A percentile compares a stretch with the other conserved stretches of the same genome.
These are phyloP conservation scores for Mollisia scopiformis DNA, from an alignment of 2,329 filamentous ascomycete genomes.

Conservation along the genomic window DNA sequence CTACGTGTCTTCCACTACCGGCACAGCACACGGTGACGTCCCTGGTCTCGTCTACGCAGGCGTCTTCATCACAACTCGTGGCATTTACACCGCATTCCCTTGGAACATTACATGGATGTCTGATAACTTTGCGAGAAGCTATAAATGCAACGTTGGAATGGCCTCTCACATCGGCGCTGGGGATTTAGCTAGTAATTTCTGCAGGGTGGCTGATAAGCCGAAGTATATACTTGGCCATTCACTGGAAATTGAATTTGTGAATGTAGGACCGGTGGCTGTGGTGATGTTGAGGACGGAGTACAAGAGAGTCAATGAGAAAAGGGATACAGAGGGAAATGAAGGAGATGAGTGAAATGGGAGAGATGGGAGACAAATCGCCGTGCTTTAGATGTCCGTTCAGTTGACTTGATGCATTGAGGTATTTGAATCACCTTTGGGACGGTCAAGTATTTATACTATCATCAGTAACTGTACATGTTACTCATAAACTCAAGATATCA, in stretches of 20 bases:
- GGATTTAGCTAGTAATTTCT: conserved; percentile 75
- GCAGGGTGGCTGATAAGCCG: conserved; percentile 54
- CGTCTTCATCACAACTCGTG: conserved; percentile 46
- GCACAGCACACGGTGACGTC: conserved; percentile 35
- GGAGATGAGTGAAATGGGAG: conserved; percentile 4
- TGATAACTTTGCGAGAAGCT: conserved; percentile 59
- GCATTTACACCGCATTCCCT: conserved; percentile 49
- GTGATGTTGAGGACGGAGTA: conserved; percentile 3
- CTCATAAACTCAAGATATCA: too few relatives aligned
- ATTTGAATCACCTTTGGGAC: too few relatives aligned
- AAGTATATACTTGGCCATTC: conserved; percentile 54
- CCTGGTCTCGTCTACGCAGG: conserved; percentile 49
- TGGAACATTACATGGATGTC: conserved; percentile 56
- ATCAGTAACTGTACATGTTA: too few relatives aligned
- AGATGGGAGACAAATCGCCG: conserved; percentile 3
- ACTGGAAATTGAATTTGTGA: conserved; percentile 11
- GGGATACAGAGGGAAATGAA: conserved; percentile 7
- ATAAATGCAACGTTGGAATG: conserved; percentile 62
- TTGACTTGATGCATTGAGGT: too few relatives aligned
- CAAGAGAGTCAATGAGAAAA: conserved; percentile 7
- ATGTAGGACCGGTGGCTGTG: neutral
- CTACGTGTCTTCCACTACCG: conserved; percentile 51
- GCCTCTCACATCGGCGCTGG: conserved; percentile 64
- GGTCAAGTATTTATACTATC: too few relatives aligned
- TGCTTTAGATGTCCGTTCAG: too few relatives aligned